Base-by-base conservation (phyloP, 192 early-diverging fungal species). In the Backusella luteola region DNA sequence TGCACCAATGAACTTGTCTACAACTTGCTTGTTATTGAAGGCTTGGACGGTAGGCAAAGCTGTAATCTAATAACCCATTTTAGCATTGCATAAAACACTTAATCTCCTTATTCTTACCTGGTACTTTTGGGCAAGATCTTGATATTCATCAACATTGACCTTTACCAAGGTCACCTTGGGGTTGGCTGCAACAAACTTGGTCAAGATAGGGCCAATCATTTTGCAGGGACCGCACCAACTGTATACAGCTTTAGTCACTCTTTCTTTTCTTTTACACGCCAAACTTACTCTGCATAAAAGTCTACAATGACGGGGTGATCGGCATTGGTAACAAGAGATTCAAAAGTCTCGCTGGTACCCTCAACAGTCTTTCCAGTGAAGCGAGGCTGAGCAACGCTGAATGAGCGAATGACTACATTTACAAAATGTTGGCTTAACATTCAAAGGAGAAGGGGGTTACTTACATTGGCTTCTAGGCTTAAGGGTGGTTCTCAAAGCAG, bases 191-290 rank as follows among this genome's bases (percentile, higher is more conserved):
- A 96, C 93, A 6, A 86, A 85, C 49, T 90, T 88, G 8, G 87
- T 79, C 26, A 97, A 81, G 26, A 91, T 77, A 21, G 94, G 94
- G 8, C 87, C 90, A 7, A 97, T 81, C 79, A 93, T 82, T 46
- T 89, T 90, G 84, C 95, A 97, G 17, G 94, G 94, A 66, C 90
- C 88, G 79, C 94, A 96, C 95, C 95, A 97, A 39, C 91, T 90
- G 63, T 32, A 36, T 2, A 4, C n/a, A 81, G 21, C 19, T 46
- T 36, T 23, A 26, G 32, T 66, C 19, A 17, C n/a, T 26, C 12
- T 46, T 11, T 8, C n/a, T 46, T 56, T 26, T 53, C 6, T 0
- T 32, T 66, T 23, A 21, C 12, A 32, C 32, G 32, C 39, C 1
- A 59, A n/a, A 9, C 87, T 83, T 84, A 93, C 91, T 87, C 78